Base-by-base conservation (phyloP, 371 early-diverging fungal species). In the Haplosporangium sp. region DNA sequence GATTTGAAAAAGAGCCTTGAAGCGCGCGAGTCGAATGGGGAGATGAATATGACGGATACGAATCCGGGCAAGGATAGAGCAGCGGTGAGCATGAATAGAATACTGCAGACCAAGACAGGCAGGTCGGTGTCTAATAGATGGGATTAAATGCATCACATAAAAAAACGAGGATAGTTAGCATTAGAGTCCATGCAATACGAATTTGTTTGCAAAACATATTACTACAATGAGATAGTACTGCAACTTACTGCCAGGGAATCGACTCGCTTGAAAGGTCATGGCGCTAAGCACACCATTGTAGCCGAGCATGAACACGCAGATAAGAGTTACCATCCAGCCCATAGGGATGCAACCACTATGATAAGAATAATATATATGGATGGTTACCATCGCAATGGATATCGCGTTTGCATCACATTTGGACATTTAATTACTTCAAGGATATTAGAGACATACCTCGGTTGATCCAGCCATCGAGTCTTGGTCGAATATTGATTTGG, bases 231-330 rank as follows among this genome's bases (percentile, higher is more conserved):
- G 11, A 48, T 37, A 1, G 14, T 10, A n/a, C 41, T 43, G 41
- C 41, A 51, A 51, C 8, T 37, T 20, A 9, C 29, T 13, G 14
- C 20, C 6, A 37, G 67, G 59, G 63, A 58, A 73, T 5, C 63
- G 67, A 16, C 73, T 73, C 0, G 73, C 73, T 54, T 73, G 67
- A 42, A 59, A 67, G 48, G 67, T 59, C 52, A 73, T 36, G 29
- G 51, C 59, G 23, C 67, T 36, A 16, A 73, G 67, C 29, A 50
- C 45, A 29, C 62, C 62, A 42, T 67, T 67, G 55, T 67, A 67
- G n/a, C 41, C 50, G 13, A 73, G 38, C 62, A 47, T 63, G 62
- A 67, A 48, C 12, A 43, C 41, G 29, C 63, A 73, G 59, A 50
- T 43, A 6, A 73, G 21, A 14, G 20, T 59, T 10, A 56, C 46